Base-by-base conservation (phyloP, 2,329 filamentous ascomycete genomes). In the Sporothrix luriei region DNA sequence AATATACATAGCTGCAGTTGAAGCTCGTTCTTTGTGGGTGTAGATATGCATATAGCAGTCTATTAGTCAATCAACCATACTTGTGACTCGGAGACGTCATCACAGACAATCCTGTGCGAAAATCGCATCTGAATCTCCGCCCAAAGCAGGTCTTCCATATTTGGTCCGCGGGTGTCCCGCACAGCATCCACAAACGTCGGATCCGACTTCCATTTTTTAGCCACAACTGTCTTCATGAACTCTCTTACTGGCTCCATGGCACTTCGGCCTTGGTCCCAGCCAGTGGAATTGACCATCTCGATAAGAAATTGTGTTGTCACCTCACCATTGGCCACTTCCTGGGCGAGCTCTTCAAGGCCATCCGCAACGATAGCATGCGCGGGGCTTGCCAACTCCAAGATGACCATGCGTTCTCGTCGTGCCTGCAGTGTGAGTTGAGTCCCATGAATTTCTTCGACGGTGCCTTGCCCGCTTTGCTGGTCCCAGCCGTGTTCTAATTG, bases 61-160 rank as follows among this genome's bases (percentile, higher is more conserved):
- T 33, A 5, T 49, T 70, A 78, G 79, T 67, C 65, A 5, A 67
- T 10, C 9, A 67, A 9, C 65, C 65, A 57, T 13, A 48, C 51
- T 26, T 67, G 65, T 1, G 49, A 24, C 16, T 21, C 51, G 1
- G 48, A 4, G 13, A 67, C 38, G 4, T 67, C 65, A 4, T 55
- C 21, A 10, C 38, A 67, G 6, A 29, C 16, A 14, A 67, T 69
- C 21, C 49, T 54, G 14, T 66, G 61, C 0, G 59, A 69, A 14
- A 55, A 69, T 2, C 52, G n/a, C 61, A 49, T 69, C 46, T 33
- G 68, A 13, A 69, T 66, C 10, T 40, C 26, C 2, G 61, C 61
- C 68, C 61, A 69, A 16, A 69, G 24, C 10, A 51, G 33, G 4
- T 61, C 5, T 21, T 59, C 40, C 49, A 51, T 48, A 16, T 66